Percentiles rank a stretch among this genome's conserved stretches.
These are phyloP conservation scores for Gymnopilus junonius DNA, from an alignment of 768 basidiomycete species.

Conservation along the genomic window DNA sequence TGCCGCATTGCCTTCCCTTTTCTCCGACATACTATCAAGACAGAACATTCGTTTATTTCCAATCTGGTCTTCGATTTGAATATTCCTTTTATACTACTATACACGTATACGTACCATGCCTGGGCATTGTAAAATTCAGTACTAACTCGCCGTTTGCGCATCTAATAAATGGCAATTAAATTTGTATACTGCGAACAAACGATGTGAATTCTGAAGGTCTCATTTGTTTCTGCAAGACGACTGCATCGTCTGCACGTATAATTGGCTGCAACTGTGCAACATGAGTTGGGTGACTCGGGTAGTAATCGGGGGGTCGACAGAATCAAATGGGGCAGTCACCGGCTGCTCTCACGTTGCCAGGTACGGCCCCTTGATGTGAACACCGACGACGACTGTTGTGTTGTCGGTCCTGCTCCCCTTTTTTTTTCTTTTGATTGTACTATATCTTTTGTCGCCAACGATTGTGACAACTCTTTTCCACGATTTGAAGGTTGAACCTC, in stretches of 20 bases:
- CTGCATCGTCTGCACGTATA: too few species aligned
- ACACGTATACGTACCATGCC: constrained; percentile 6
- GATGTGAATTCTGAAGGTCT: too few species aligned
- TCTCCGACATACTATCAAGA: not conserved
- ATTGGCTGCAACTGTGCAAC: too few species aligned
- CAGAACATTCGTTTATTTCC: constrained; percentile 4
- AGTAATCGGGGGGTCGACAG: too few species aligned
- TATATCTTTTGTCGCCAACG: not conserved
- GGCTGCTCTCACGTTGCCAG: not conserved
- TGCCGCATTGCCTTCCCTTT: not conserved
- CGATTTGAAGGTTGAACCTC: not conserved
- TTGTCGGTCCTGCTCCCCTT: not conserved
- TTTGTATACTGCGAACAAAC: not conserved
- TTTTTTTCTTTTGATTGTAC: not conserved
- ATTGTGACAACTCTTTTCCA: not conserved
- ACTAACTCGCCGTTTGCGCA: constrained; percentile 7
- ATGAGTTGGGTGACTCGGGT: too few species aligned
- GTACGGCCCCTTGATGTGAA: not conserved
- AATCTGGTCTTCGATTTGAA: not conserved
- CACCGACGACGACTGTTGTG: not conserved
- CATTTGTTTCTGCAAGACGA: too few species aligned
- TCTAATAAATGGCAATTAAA: not conserved
- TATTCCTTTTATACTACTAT: not conserved
- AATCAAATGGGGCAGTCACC: too few species aligned
- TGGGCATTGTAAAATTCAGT: constrained; percentile 12